These are phyloP conservation scores for Hypoxylon sp. DNA, from an alignment of 2,329 filamentous ascomycete genomes.

Conservation along the genomic window DNA sequence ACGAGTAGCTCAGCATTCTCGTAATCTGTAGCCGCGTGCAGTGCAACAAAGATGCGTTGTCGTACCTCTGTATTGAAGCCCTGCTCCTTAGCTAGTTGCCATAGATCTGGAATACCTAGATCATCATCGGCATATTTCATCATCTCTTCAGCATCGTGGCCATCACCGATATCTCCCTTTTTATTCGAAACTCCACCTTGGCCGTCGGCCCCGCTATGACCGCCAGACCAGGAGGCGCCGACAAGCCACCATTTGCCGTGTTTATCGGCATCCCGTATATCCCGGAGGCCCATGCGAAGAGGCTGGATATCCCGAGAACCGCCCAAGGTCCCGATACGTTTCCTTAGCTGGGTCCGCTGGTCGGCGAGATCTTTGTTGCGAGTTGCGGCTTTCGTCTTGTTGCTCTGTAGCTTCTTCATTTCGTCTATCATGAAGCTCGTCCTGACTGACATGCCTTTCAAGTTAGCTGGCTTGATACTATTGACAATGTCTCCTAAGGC, in stretches of 20 bases:
- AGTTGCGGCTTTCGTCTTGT: slow-evolving; percentile 83
- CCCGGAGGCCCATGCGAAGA: slow-evolving; percentile 82
- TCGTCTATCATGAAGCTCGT: slow-evolving; percentile 99
- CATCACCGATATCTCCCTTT: slow-evolving; percentile 42
- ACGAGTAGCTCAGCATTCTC: slow-evolving; percentile 87
- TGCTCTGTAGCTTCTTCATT: slow-evolving; percentile 95
- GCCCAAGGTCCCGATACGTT: slow-evolving; percentile 85
- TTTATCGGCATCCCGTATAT: slow-evolving; percentile 86
- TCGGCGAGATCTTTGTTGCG: slow-evolving; percentile 82
- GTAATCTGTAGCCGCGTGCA: slow-evolving; percentile 87
- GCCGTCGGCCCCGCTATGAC: slow-evolving; percentile 9
- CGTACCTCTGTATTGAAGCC: slow-evolving; percentile 90
- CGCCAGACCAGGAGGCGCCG: slow-evolving; percentile 86
- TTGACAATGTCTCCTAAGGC: slow-evolving; percentile 90
- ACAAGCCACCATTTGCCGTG: slow-evolving; percentile 99
- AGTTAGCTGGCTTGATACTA: slow-evolving; percentile 80
- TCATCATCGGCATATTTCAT: slow-evolving; percentile 57
- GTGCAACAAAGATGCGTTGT: slow-evolving; percentile 91
- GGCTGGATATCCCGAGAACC: slow-evolving; percentile 73
- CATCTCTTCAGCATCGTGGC: slow-evolving; percentile 55
- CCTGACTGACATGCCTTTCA: slow-evolving; percentile 82
- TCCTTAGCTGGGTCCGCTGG: slow-evolving; percentile 90
- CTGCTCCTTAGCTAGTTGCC: slow-evolving; percentile 81
- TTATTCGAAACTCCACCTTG: slow-evolving; percentile 18
- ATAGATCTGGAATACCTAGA: slow-evolving; percentile 76